These are phyloP conservation scores for Magnusiomyces fungicola DNA, from an alignment of 1,139 yeast genomes.

Conservation along the genomic window DNA sequence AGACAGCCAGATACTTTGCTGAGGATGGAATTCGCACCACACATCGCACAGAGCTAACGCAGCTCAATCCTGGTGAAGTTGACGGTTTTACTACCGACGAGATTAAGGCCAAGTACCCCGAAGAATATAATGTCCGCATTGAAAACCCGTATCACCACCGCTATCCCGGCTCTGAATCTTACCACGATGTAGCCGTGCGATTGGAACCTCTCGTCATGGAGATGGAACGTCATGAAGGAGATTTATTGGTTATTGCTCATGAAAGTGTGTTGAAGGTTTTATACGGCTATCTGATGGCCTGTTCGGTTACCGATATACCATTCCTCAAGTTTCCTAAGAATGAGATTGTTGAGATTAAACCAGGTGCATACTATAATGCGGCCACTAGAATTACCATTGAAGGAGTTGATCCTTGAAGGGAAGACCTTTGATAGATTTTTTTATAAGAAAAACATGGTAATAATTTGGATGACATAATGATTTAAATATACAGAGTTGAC, in stretches of 20 bases:
- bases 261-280: slow-evolving; percentile 82
- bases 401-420: slow-evolving; percentile 20
- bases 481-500: too few species aligned
- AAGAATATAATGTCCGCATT: slow-evolving; percentile 56
- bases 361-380: slow-evolving; percentile 77
- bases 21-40: slow-evolving; percentile 4
- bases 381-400: slow-evolving; percentile 48
- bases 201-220: slow-evolving; percentile 89
- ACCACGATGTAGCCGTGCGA: slow-evolving; percentile 90
- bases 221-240: slow-evolving; percentile 87
- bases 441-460: neutral
- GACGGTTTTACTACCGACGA: slow-evolving; percentile 60
- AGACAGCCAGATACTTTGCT: slow-evolving; percentile 64
- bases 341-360: slow-evolving; percentile 79
- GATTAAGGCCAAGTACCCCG: slow-evolving; percentile 53
- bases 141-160: slow-evolving; percentile 89
- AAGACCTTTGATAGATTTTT: neutral
- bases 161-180: slow-evolving; percentile 87
- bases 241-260: slow-evolving; percentile 84
- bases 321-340: slow-evolving; percentile 65
- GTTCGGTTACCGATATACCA: slow-evolving; percentile 82
- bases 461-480: neutral
- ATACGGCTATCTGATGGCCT: slow-evolving; percentile 92
- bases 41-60: slow-evolving; percentile 42
- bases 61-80: slow-evolving; percentile 84